A percentile compares a stretch with the other conserved stretches of the same genome.
phyloP scores from a whole-genome alignment of 2,329 filamentous ascomycete genomes.

The Botryosphaeria dothidea region DNA sequence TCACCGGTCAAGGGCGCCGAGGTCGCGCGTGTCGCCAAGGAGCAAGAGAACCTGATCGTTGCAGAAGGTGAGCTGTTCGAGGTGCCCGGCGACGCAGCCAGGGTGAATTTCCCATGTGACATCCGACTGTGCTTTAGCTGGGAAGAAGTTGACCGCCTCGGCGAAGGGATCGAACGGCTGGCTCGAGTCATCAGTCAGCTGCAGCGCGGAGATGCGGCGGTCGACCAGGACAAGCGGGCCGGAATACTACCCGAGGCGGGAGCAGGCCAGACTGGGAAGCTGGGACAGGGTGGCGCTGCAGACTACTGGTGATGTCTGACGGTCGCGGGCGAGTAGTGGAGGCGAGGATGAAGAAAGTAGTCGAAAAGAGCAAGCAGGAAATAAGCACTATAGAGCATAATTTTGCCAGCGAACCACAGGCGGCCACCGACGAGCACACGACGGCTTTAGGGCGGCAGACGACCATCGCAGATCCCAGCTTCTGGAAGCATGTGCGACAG shows the following conservation, averaged over 20 bases:
- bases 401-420: conserved; percentile 10
- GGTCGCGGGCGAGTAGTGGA: neutral
- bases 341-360: neutral
- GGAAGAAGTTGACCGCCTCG: conserved; percentile 66
- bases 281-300: conserved; percentile 19
- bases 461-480: conserved; percentile 11
- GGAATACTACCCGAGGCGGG: conserved; percentile 21
- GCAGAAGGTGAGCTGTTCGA: conserved; percentile 71
- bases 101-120: conserved; percentile 58
- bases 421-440: neutral
- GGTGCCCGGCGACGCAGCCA: conserved; percentile 48
- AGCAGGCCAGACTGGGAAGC: conserved; percentile 12
- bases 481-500: conserved; percentile 17
- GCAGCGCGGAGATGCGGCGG: conserved; percentile 26
- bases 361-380: conserved; percentile 16
- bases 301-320: conserved; percentile 33
- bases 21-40: conserved; percentile 59
- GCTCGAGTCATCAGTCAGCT: conserved; percentile 49
- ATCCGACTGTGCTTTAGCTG: conserved; percentile 69
- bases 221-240: conserved; percentile 13
- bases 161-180: conserved; percentile 67
- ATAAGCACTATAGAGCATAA: conserved; percentile 14
- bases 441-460: neutral
- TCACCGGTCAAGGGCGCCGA: conserved; percentile 52
- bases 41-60: conserved; percentile 67